These are phyloP conservation scores for Magnolia kwangsiensis DNA, from an alignment of 164 flowering plant genomes.

Conservation along the genomic window DNA sequence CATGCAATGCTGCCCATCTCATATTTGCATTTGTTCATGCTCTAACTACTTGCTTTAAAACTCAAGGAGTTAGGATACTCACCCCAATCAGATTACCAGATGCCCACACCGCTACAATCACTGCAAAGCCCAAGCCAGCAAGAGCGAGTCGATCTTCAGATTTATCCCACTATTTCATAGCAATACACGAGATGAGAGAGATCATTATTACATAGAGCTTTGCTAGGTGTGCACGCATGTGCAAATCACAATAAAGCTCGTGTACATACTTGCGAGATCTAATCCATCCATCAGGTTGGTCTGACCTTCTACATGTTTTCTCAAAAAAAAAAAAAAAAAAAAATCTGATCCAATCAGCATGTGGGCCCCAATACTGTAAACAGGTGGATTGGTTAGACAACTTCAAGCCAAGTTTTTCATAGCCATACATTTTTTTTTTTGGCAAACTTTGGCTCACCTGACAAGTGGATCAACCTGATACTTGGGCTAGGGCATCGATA, in stretches of 20 bases:
- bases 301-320: no score
- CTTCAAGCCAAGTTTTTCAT: no score
- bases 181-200: constrained; percentile 7
- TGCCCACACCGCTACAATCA: constrained; percentile 71
- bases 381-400: no score
- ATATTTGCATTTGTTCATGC: neutral
- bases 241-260: neutral
- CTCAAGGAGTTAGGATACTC: constrained; percentile 12
- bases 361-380: no score
- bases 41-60: neutral
- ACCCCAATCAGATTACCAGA: constrained; percentile 63
- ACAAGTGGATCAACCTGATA: no score
- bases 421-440: no score
- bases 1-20: neutral
- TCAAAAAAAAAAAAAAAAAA: no score
- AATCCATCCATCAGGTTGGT: no score
- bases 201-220: neutral
- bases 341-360: no score
- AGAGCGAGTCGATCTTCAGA: constrained; percentile 80
- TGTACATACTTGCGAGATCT: neutral
- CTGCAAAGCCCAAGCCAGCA: constrained; percentile 80
- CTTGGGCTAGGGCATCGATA: no score
- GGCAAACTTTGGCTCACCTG: no score
- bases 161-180: constrained; percentile 63
- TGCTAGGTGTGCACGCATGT: neutral